Conservation (phyloP, 2,329 filamentous ascomycete species). For the Ophiosphaerella herpotricha region DNA sequence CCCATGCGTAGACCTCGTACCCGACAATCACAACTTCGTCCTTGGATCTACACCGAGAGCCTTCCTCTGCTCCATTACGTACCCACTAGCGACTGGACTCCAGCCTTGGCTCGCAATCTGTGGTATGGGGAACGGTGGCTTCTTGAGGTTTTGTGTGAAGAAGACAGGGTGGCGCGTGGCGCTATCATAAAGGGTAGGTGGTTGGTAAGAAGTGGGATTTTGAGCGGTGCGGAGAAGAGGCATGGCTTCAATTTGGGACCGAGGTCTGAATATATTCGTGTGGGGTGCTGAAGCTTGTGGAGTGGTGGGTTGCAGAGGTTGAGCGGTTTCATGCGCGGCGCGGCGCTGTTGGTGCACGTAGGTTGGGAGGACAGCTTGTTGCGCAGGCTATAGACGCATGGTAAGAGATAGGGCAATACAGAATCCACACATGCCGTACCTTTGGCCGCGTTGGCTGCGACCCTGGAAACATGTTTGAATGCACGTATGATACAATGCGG, state of each 20-base stretch:
- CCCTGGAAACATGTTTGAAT: constrained; percentile 43
- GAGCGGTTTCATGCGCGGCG: constrained; percentile 20
- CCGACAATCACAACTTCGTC: constrained; percentile 35
- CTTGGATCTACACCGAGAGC: constrained; percentile 10
- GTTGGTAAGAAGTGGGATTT: constrained; percentile 16
- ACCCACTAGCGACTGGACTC: constrained; percentile 53
- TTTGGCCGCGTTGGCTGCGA: constrained; percentile 49
- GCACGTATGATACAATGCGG: neutral
- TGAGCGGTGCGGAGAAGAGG: constrained; percentile 40
- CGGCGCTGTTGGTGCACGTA: constrained; percentile 33
- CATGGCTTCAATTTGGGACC: constrained; percentile 57
- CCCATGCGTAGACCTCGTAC: neutral
- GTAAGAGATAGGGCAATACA: constrained; percentile 15
- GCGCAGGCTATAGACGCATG: constrained; percentile 18
- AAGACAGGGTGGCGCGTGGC: constrained; percentile 74
- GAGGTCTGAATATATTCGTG: constrained; percentile 26
- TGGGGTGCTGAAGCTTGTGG: neutral
- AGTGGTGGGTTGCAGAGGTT: constrained; percentile 4
- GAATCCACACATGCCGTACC: constrained; percentile 20
- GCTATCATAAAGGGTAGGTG: constrained; percentile 53
- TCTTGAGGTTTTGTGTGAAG: constrained; percentile 68
- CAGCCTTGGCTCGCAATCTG: constrained; percentile 40
- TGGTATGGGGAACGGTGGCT: constrained; percentile 55
- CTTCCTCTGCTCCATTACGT: constrained; percentile 40
- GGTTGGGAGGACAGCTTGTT: constrained; percentile 25